Conservation (phyloP, 352 stramenopile species). For the Pythium coloratum region DNA sequence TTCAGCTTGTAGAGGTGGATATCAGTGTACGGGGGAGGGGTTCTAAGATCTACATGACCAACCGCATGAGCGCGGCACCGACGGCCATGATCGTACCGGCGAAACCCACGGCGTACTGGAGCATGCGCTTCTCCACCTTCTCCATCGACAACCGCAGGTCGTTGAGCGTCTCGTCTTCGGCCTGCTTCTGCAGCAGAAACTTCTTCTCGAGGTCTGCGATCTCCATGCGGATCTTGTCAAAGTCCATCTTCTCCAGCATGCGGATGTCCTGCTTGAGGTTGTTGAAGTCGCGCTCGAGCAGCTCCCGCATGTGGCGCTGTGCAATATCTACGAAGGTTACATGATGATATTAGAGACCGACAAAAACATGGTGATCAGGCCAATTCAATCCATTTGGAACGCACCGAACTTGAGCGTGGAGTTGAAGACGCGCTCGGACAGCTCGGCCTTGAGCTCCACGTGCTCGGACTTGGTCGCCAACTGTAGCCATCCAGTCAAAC, state of each 20-base stretch:
- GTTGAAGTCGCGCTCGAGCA: constrained; percentile 88
- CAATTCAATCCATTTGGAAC: background rate
- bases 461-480: constrained; percentile 87
- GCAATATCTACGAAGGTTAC: constrained; percentile 60
- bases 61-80: constrained; percentile 66
- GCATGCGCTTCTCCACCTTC: constrained; percentile 88
- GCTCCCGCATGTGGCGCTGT: constrained; percentile 86
- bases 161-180: constrained; percentile 86
- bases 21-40: background rate
- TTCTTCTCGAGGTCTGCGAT: constrained; percentile 88
- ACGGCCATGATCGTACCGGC: constrained; percentile 87
- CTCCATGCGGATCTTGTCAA: constrained; percentile 88
- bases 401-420: constrained; percentile 89
- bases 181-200: constrained; percentile 88
- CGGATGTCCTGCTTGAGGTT: constrained; percentile 90
- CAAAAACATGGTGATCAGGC: no score
- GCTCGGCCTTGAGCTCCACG: constrained; percentile 80
- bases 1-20: background rate
- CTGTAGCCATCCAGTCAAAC: constrained; percentile 26
- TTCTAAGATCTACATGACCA: constrained; percentile 54
- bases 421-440: constrained; percentile 88
- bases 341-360: no score
- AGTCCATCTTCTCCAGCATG: constrained; percentile 90
- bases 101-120: constrained; percentile 88
- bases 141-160: constrained; percentile 87